phyloP scores from a whole-genome alignment of 768 basidiomycete genomes.

The Udeniomyces megalosporus region DNA sequence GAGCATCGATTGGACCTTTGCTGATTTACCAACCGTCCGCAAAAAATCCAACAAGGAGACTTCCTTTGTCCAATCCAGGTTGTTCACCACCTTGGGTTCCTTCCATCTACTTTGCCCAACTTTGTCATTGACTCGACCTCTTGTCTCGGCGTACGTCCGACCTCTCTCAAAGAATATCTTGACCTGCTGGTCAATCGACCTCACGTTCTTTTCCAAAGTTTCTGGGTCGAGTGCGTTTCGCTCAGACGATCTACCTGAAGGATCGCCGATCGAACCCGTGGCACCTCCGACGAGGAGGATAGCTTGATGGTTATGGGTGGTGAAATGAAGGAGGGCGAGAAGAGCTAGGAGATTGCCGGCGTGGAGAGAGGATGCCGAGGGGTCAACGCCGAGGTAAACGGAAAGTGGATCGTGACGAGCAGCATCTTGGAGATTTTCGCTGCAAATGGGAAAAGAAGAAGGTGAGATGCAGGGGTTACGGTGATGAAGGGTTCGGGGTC shows the following conservation, averaged over 20 bases:
- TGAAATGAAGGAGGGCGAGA: constrained; percentile 74
- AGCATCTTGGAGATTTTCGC: too few species aligned
- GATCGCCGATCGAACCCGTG: constrained; percentile 92
- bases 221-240: constrained; percentile 48
- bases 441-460: too few species aligned
- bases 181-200: constrained; percentile 46
- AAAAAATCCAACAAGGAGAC: constrained; percentile 70
- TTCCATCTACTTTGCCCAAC: constrained; percentile 6
- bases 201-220: constrained; percentile 50
- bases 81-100: constrained; percentile 41
- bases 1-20: constrained; percentile 77
- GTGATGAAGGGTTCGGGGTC: too few species aligned
- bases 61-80: constrained; percentile 60
- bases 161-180: constrained; percentile 58
- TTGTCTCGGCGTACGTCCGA: constrained; percentile 41
- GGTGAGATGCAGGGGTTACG: too few species aligned
- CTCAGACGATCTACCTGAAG: constrained; percentile 73
- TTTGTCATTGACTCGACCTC: constrained; percentile 15
- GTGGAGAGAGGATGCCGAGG: constrained; percentile 75
- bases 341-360: constrained; percentile 86
- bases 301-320: constrained; percentile 59
- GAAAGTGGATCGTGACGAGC: too few species aligned
- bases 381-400: constrained; percentile 87
- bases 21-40: constrained; percentile 57
- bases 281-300: constrained; percentile 88